Base-by-base conservation (phyloP, 2,329 filamentous ascomycete species). In the Penicillium decumbens region DNA sequence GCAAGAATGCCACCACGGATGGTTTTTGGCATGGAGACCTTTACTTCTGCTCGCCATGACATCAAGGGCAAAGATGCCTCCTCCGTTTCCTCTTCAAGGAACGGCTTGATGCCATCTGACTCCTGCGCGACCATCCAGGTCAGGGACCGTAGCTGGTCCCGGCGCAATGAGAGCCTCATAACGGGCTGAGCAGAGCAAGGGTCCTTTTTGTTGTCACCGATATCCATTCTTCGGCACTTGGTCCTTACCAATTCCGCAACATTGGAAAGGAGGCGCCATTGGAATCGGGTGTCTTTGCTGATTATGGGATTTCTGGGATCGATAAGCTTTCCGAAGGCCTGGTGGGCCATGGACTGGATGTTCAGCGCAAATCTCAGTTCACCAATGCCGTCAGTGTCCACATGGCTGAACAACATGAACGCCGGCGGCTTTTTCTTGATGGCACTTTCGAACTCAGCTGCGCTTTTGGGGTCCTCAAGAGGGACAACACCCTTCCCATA, bases 91-190 rank as follows among this genome's bases (percentile, higher is more conserved):
- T 79, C 72, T 50, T 83, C 72, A 1, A 67, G 50, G 52, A 83
- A 83, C 0, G 63, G 53, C 1, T 49, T 41, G 5, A 64, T 63
- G 2, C 63, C 49, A 9, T 68, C 63, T 1, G 60, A 52, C 59
- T 87, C 84, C 62, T 82, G 80, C 0, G 55, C 15, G 8, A 72
- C 60, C 81, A 84, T 85, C 83, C 83, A 87, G 0, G 65, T 55
- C 2, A 87, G 64, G 2, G 79, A 80, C 15, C 73, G 71, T 4
- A 74, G 62, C 53, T 87, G 83, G 28, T 81, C 77, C 0, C 68
- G 65, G 5, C 76, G 75, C 2, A 85, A 65, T 54, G 50, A n/a
- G 41, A 44, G 44, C 52, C 42, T 50, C 49, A 75, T 76, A 15
- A 62, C 60, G 18, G 64, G 66, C 18, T 69, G 71, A 49, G 18